phyloP scores from a whole-genome alignment of 768 basidiomycete genomes.

The Mycena sanguinolenta region DNA sequence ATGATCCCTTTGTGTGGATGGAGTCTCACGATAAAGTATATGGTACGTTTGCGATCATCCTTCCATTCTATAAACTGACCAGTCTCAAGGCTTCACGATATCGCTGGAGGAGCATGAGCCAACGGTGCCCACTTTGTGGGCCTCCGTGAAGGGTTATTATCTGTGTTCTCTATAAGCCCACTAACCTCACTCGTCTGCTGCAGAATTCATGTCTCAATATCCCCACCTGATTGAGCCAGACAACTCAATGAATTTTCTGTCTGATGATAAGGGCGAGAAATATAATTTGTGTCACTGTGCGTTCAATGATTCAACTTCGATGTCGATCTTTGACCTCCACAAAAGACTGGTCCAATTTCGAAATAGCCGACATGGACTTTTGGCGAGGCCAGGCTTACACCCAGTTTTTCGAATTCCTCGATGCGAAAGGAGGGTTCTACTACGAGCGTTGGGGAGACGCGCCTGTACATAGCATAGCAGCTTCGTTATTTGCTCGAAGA shows the following conservation, averaged over 20 bases:
- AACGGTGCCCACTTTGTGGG: constrained; percentile 77
- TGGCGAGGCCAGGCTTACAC: constrained; percentile 89
- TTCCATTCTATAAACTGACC: not conserved
- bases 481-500: constrained; percentile 76
- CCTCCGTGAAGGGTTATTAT: constrained; percentile 62
- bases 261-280: constrained; percentile 67
- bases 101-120: constrained; percentile 73
- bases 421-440: constrained; percentile 83
- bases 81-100: constrained; percentile 67
- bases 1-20: constrained; percentile 82
- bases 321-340: not conserved
- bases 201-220: constrained; percentile 60
- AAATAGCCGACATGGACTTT: constrained; percentile 91
- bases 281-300: constrained; percentile 78
- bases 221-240: constrained; percentile 64
- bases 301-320: constrained; percentile 35
- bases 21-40: constrained; percentile 78
- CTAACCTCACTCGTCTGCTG: not conserved
- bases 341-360: constrained; percentile 92
- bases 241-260: constrained; percentile 75
- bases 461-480: constrained; percentile 87
- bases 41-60: constrained; percentile 43
- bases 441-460: constrained; percentile 91
- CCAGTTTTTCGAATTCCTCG: constrained; percentile 86
- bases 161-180: not conserved